These are phyloP conservation scores for Cephalotrichum gorgonifer DNA, from an alignment of 2,329 filamentous ascomycete genomes.

Conservation along the genomic window DNA sequence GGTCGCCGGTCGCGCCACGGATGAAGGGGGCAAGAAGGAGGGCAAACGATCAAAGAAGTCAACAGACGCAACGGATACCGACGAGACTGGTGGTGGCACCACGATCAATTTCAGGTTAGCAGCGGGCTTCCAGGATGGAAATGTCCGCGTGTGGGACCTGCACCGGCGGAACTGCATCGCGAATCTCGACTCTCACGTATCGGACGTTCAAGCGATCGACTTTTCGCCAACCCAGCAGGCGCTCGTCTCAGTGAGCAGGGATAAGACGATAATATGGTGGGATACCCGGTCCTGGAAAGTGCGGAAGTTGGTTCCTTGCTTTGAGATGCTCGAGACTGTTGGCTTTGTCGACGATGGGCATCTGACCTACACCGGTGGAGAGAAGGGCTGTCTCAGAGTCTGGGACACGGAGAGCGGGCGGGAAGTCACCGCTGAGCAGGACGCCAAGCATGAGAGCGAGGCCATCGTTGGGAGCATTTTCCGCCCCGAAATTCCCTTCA, in stretches of 20 bases:
- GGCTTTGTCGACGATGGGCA: conserved; percentile 66
- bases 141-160: conserved; percentile 84
- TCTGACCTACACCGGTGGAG: conserved; percentile 74
- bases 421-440: conserved; percentile 70
- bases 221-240: conserved; percentile 66
- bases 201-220: conserved; percentile 79
- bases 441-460: conserved; percentile 47
- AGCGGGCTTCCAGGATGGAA: conserved; percentile 89
- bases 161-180: conserved; percentile 71
- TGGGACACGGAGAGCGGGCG: conserved; percentile 71
- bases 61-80: conserved; percentile 17
- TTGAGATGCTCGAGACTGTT: conserved; percentile 76
- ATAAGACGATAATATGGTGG: conserved; percentile 93
- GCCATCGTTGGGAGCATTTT: conserved; percentile 65
- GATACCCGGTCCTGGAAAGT: conserved; percentile 77
- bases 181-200: conserved; percentile 83
- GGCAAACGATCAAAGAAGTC: conserved; percentile 24
- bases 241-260: conserved; percentile 75
- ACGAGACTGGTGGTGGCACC: conserved; percentile 24
- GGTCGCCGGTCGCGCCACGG: conserved; percentile 39
- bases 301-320: conserved; percentile 67
- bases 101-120: conserved; percentile 64
- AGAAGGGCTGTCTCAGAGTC: conserved; percentile 70
- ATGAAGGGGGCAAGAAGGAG: conserved; percentile 25
- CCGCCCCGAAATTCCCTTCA: conserved; percentile 52